Evolutionary conservation across 495 filamentous ascomycete species (phyloP), one percentile per base, ranked within the genome.

Genomic region (Talaromyces thailandensis): DNA sequence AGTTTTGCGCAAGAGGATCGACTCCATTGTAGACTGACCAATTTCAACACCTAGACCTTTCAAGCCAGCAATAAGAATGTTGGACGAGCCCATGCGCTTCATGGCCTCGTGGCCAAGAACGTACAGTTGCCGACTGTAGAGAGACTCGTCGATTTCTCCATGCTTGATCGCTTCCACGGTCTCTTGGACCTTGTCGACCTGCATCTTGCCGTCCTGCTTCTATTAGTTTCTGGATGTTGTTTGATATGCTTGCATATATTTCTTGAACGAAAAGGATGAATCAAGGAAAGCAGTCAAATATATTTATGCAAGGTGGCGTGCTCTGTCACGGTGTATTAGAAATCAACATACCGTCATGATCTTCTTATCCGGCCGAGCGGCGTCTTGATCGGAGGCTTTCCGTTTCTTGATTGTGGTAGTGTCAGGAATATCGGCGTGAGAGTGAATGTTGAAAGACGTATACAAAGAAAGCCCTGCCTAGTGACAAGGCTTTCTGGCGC

Each of bases 21-120:
- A n/a, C 12, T n/a, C 25, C 18, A 26, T n/a, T 32, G 11, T n/a
- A 26, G 23, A 72, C 81, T 65, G 72, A 86, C 84, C 84, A 69
- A 99, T 96, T 76, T 99, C 95, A 56, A 96, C 92, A 76, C 95
- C 95, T 32, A 99, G 83, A 21, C 95, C 94, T 71, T 92, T 91
- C 66, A 97, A 76, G 59, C 95, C 95, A 58, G 92, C 89, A 58
- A 99, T 84, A 21, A 99, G 88, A 51, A 99, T 85, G 72, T 98
- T 92, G 23, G 95, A 98, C 56, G 92, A 89, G 71, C 92, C 83
- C 95, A 99, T 99, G 61, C 93, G 90, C 79, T 96, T 98, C 95
- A 99, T 99, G 59, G 95, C 95, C 79, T 99, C 95, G 75, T 98
- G 95, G 31, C 95, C 95, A 62, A 99, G 85, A 58, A 98, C 94